Evolutionary conservation across 1,139 yeast species (phyloP), one percentile per base, ranked within the genome.

Genomic region (Eremothecium gossypii): DNA sequence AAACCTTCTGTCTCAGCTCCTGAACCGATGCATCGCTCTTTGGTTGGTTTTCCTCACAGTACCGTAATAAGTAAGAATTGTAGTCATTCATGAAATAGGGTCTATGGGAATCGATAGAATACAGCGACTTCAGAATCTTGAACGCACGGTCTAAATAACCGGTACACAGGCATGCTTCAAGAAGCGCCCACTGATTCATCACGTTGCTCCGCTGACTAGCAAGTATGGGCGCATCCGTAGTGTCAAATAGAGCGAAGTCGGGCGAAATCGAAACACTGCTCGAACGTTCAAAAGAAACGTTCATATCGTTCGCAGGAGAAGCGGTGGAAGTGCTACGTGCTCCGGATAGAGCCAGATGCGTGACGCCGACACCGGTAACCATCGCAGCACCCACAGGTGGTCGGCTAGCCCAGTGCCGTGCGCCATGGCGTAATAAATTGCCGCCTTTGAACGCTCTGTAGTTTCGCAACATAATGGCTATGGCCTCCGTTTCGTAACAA

Each of bases 131-230:
- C 37, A 87, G 64, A 23, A 86, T 78, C 28, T 78, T 67, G 50
- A 76, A 78, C 0, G 96, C 95, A 52, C 96, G 70, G 29, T 72
- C 74, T 52, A 74, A 76, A 56, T 84, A 83, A 42, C 73, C 74
- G 29, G 84, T 73, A 37, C 77, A 74, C 32, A 89, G 60, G 51
- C 93, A 81, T 0, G 95, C 95, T 54, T 86, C 95, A 33, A 86
- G 67, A 30, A 87, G 64, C 1, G 91, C 75, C 76, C 86, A 85
- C 12, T 83, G 67, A 54, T 83, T 85, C 41, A 73, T 67, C 29
- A 77, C 74, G 46, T 79, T 83, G 52, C 73, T 73, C 2, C 78
- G 73, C 51, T 70, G 71, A 0, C 74, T 71, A 32, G 73, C 67
- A 35, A 72, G 41, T 2, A 47, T 48, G 2, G 52, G 41, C 1